A percentile compares a stretch with the other conserved stretches of the same genome.
phyloP scores from a whole-genome alignment of 2,329 filamentous ascomycete species.

The Clonostachys solani region DNA sequence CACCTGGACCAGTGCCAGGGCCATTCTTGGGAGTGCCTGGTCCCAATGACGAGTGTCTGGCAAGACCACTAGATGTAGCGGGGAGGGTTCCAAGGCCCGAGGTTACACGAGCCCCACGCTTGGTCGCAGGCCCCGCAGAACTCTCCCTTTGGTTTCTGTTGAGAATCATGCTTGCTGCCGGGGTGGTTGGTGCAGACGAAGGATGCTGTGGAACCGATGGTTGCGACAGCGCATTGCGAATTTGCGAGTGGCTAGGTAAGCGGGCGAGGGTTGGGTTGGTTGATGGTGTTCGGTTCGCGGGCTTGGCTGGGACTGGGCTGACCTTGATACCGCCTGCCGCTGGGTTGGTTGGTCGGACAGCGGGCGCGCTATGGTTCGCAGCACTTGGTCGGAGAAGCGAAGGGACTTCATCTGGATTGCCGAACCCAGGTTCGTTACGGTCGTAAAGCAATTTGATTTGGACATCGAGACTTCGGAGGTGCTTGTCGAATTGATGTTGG shows the following conservation, averaged over 20 bases:
- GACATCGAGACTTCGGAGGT: conserved; percentile 56
- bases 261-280: conserved; percentile 34
- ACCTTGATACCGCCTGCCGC: conserved; percentile 20
- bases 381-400: conserved; percentile 56
- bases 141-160: conserved; percentile 49
- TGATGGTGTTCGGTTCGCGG: conserved; percentile 18
- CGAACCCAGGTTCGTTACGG: conserved; percentile 56
- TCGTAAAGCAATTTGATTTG: conserved; percentile 61
- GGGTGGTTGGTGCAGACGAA: conserved; percentile 55
- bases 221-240: conserved; percentile 38
- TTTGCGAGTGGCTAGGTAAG: conserved; percentile 35
- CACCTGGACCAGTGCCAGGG: conserved; percentile 20
- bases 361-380: conserved; percentile 40
- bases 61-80: conserved; percentile 51
- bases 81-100: conserved; percentile 42
- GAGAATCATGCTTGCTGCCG: conserved; percentile 56
- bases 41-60: conserved; percentile 58
- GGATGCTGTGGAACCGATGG: conserved; percentile 26
- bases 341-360: conserved; percentile 35
- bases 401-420: conserved; percentile 58
- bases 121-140: conserved; percentile 55
- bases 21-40: conserved; percentile 55
- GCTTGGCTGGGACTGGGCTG: conserved; percentile 15
- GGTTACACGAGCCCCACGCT: conserved; percentile 46
- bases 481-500: conserved; percentile 55